These are phyloP conservation scores for Fraxinus platypoda DNA, from an alignment of 305 asterid genomes.

Conservation along the genomic window DNA sequence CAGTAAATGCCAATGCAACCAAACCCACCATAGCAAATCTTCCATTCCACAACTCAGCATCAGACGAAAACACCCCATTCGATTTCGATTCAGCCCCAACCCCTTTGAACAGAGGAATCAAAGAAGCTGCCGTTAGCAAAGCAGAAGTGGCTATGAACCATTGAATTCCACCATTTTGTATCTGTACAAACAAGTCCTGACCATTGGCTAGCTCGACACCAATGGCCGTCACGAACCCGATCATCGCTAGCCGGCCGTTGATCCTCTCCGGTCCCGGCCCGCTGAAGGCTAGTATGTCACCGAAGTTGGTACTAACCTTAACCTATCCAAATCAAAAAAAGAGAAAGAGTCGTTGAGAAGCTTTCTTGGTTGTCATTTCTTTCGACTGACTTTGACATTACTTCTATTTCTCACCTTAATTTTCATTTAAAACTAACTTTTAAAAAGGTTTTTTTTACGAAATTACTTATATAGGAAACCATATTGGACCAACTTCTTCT, in stretches of 20 bases:
- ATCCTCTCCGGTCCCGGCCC: conserved; percentile 81
- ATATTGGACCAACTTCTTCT: too few species aligned
- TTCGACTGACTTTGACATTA: too few species aligned
- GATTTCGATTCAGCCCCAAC: conserved; percentile 54
- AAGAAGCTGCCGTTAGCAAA: conserved; percentile 57
- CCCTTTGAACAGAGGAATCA: conserved; percentile 66
- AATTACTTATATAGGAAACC: too few species aligned
- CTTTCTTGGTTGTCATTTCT: too few species aligned
- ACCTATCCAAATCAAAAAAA: conserved; percentile 15
- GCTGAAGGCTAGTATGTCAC: conserved; percentile 59
- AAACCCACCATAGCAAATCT: conserved; percentile 85
- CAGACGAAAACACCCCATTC: conserved; percentile 48
- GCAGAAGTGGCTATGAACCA: conserved; percentile 59
- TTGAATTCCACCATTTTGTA: conserved; percentile 53
- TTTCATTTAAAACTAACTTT: too few species aligned
- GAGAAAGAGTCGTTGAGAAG: background rate
- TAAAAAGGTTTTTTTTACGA: too few species aligned
- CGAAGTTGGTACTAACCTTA: conserved; percentile 47
- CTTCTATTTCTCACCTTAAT: too few species aligned
- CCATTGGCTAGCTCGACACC: conserved; percentile 69
- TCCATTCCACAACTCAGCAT: conserved; percentile 85
- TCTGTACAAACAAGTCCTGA: conserved; percentile 49
- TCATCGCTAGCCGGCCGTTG: conserved; percentile 84
- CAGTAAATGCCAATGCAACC: conserved; percentile 74
- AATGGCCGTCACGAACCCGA: conserved; percentile 75